phyloP scores from a whole-genome alignment of 441 rosid species.

The Populus hybrid region DNA sequence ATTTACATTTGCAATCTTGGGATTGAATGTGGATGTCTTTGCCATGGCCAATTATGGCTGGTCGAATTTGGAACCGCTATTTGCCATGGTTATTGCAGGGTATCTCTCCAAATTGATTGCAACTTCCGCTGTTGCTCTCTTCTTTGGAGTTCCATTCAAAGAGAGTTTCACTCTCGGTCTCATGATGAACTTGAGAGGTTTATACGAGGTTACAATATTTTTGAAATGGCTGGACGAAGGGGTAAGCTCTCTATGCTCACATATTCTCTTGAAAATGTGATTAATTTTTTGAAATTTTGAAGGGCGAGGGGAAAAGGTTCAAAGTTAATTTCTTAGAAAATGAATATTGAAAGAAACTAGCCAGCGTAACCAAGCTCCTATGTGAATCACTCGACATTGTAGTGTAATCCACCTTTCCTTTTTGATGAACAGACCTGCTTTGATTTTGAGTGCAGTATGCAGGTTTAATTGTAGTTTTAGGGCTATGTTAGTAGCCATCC shows the following conservation, averaged over 20 bases:
- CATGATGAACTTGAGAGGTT: constrained; percentile 67
- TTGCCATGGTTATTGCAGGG: constrained; percentile 31
- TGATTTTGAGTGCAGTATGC: too few species aligned
- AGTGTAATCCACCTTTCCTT: too few species aligned
- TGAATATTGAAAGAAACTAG: too few species aligned
- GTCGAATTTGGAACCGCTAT: constrained; percentile 43
- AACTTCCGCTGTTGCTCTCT: constrained; percentile 24
- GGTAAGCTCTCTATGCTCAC: constrained; percentile 23
- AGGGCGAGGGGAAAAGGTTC: too few species aligned
- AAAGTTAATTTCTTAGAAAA: too few species aligned
- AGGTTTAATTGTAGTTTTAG: too few species aligned
- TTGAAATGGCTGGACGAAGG: constrained; percentile 62
- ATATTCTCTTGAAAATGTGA: too few species aligned
- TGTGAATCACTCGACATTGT: too few species aligned
- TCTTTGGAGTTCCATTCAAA: constrained; percentile 38
- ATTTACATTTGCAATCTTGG: constrained; percentile 47
- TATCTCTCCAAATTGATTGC: constrained; percentile 39
- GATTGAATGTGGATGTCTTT: constrained; percentile 44
- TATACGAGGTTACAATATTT: constrained; percentile 48
- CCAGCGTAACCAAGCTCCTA: too few species aligned
- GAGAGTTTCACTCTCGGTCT: constrained; percentile 63
- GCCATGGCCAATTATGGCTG: constrained; percentile 35
- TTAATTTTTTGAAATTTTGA: too few species aligned
- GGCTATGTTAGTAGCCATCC: too few species aligned
- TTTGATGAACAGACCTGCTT: too few species aligned